These are phyloP conservation scores for Neospora caninum DNA, from an alignment of 169 alveolate genomes.

Conservation along the genomic window DNA sequence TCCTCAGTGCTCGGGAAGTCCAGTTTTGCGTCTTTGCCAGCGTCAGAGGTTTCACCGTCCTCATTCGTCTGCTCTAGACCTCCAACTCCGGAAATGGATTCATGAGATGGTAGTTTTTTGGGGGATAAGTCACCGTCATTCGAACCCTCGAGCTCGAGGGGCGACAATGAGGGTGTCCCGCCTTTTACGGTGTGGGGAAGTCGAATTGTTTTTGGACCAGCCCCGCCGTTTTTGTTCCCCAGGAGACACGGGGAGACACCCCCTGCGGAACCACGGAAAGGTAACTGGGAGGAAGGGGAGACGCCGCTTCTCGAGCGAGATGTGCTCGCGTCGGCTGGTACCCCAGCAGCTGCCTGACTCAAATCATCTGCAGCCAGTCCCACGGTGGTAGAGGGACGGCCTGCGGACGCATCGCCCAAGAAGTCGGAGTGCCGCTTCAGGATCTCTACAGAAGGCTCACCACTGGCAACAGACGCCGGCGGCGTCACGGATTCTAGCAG, in stretches of 20 bases:
- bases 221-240: background rate
- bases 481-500: background rate
- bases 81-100: background rate
- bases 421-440: conserved; percentile 36
- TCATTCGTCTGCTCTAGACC: background rate
- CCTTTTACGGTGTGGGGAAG: background rate
- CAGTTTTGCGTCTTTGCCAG: background rate
- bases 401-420: conserved; percentile 4
- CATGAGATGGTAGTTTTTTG: background rate
- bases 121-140: background rate
- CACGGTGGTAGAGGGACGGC: background rate
- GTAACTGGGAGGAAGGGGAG: background rate
- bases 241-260: too few species aligned
- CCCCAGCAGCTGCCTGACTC: background rate
- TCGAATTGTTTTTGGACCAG: background rate
- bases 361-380: background rate
- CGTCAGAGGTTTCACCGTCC: background rate
- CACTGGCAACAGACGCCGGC: background rate
- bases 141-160: background rate
- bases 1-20: background rate
- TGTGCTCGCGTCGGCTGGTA: background rate
- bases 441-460: background rate
- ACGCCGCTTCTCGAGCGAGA: background rate
- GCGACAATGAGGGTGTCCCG: background rate
- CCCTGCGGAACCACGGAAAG: too few species aligned